Evolutionary conservation across 306 rosid genomes (phyloP), one percentile per base, ranked within the genome.

Genomic region (Casuarina cunninghamiana): DNA sequence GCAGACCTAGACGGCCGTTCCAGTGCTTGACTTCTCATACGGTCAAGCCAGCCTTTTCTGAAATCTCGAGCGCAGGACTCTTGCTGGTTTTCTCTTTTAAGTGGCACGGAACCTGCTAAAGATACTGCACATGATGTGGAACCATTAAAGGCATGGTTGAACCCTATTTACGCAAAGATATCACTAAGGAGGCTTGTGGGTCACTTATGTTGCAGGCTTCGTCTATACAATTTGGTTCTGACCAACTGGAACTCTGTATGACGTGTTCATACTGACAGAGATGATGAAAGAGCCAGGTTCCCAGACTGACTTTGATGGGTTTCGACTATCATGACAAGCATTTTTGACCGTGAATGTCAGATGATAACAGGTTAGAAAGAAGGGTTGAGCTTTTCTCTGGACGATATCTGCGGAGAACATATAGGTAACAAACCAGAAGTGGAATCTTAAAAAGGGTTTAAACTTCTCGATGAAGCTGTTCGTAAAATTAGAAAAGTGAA

Each of bases 11-110:
- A 37, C 42, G 17, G 6, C 41, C 43, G 10, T 37, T 1, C 3
- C 41, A 61, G 16, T 75, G 7, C 81, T 55, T 71, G 50, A 41
- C n/a, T 74, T 48, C 48, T 4, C 65, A 60, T 12, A 73, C 42
- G 50, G 79, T 80, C 83, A 68, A 45, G 83, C 71, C 79, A 46
- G 3, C 83, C 79, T 17, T 67, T 50, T 74, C 67, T 66, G 75
- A 79, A 79, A 21, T 5, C 19, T 19, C 16, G 41, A 50, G 15
- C 3, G 4, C 3, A 38, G 10, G 10, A 0, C 11, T 6, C 51
- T 6, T 1, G 32, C 32, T 26, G 32, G 32, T 26, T 26, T 26
- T 26, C 32, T 26, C 32, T 1, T 26, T 26, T 26, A 0, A 26
- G 32, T 26, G 32, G 32, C 32, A 26, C 32, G 32, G 32, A 26